These are phyloP conservation scores for Calonectria fujianensis DNA, from an alignment of 2,329 filamentous ascomycete species.

Conservation along the genomic window DNA sequence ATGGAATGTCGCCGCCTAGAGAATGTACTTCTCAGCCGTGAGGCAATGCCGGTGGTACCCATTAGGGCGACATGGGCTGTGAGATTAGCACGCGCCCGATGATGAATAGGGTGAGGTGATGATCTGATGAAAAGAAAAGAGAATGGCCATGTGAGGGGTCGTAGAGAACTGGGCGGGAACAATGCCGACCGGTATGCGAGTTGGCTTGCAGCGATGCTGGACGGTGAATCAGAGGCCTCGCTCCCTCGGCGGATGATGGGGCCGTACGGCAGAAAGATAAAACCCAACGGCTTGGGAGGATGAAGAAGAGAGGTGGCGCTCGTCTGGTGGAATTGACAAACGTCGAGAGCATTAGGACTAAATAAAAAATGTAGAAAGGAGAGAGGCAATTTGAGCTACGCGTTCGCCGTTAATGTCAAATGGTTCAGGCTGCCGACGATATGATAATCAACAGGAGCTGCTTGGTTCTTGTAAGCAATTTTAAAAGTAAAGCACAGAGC, in stretches of 20 bases:
- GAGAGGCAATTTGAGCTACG: not conserved
- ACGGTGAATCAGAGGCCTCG: slow-evolving; percentile 23
- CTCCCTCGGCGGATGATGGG: slow-evolving; percentile 20
- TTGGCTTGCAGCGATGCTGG: slow-evolving; percentile 22
- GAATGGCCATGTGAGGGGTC: slow-evolving; percentile 7
- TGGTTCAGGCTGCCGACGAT: slow-evolving; percentile 17
- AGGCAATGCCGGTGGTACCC: slow-evolving; percentile 65
- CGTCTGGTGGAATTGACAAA: not conserved
- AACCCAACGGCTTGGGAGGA: slow-evolving; percentile 11
- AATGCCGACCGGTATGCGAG: slow-evolving; percentile 22
- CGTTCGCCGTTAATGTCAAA: slow-evolving; percentile 27
- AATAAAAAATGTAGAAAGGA: not conserved
- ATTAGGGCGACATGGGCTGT: slow-evolving; percentile 57
- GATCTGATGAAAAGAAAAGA: slow-evolving; percentile 11
- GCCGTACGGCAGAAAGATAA: slow-evolving; percentile 4
- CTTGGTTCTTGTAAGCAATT: slow-evolving; percentile 37
- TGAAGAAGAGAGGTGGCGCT: slow-evolving; percentile 1
- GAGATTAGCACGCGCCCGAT: slow-evolving; percentile 40
- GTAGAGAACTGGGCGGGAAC: slow-evolving; percentile 5
- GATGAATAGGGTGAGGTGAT: slow-evolving; percentile 1
- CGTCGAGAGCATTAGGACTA: not conserved
- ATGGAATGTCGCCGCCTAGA: slow-evolving; percentile 65
- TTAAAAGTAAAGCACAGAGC: slow-evolving; percentile 38
- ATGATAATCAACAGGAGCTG: slow-evolving; percentile 28
- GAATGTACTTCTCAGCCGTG: slow-evolving; percentile 69